Percentiles rank a stretch among this genome's conserved stretches.
Conservation (phyloP, 208 protist genomes). For the Leishmania tarentolae region DNA sequence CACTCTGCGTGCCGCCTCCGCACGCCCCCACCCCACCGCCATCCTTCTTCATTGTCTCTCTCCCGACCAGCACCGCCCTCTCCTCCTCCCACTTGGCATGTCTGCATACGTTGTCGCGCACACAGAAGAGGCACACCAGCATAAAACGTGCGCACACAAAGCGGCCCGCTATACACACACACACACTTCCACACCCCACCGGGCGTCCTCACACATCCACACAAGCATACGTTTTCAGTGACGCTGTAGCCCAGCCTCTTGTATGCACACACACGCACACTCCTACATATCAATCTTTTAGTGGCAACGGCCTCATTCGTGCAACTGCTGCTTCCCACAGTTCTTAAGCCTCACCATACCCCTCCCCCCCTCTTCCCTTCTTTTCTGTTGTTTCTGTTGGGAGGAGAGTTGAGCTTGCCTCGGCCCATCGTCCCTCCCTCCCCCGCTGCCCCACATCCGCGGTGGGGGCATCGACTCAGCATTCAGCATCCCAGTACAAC, state of each 20-base stretch:
- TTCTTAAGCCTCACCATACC: not conserved
- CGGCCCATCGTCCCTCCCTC: not conserved
- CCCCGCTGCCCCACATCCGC: not conserved
- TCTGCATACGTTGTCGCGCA: not conserved
- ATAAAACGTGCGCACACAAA: not conserved
- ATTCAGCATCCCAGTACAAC: not conserved
- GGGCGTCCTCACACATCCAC: too few species aligned
- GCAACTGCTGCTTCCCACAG: not conserved
- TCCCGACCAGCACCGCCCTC: too few species aligned
- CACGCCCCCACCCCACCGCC: not conserved
- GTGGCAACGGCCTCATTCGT: not conserved
- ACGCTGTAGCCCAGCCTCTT: too few species aligned
- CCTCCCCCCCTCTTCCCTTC: too few species aligned
- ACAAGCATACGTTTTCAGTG: not conserved
- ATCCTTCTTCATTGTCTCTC: not conserved
- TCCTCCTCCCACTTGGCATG: not conserved
- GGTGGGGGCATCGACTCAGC: not conserved
- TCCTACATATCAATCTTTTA: not conserved
- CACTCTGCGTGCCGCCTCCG: not conserved
- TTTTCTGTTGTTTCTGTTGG: not conserved
- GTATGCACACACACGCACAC: not conserved
- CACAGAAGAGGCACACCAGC: not conserved
- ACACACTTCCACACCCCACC: too few species aligned
- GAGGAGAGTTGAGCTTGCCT: too few species aligned
- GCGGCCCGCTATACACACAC: not conserved